Evolutionary conservation across 2,329 filamentous ascomycete species (phyloP).

Genomic region (Ophiostoma sp.): DNA sequence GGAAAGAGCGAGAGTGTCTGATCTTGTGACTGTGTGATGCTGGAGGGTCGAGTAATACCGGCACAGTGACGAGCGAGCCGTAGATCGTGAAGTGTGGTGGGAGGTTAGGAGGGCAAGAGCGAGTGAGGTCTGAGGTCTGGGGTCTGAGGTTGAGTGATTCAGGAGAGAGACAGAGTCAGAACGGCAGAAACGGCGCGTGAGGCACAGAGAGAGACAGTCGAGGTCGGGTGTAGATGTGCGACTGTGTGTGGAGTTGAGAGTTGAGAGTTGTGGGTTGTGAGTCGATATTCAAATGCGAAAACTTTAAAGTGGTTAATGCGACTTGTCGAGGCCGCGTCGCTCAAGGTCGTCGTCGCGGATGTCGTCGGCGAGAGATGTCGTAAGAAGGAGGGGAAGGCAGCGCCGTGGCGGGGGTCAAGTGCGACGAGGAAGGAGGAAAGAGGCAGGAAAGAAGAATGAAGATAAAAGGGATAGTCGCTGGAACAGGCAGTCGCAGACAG

Average conservation of each 20-base stretch:
- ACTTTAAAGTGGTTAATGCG: background rate
- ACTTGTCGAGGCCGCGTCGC: background rate
- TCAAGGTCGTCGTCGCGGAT: background rate
- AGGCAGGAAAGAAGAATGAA: background rate
- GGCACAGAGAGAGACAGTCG: background rate
- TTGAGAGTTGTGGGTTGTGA: background rate
- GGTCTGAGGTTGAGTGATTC: background rate
- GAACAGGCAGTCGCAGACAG: background rate
- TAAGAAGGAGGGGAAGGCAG: background rate
- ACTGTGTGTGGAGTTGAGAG: background rate
- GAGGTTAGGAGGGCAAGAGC: background rate
- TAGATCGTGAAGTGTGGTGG: background rate
- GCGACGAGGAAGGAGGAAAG: background rate
- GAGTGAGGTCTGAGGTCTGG: background rate
- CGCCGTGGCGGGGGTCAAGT: background rate
- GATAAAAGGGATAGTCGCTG: background rate
- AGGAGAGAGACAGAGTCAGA: slow-evolving; percentile 9
- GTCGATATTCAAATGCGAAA: background rate
- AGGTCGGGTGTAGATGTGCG: background rate
- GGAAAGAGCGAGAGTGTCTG: background rate
- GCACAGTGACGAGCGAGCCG: background rate
- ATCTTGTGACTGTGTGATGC: background rate
- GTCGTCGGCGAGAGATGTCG: background rate
- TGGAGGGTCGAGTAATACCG: background rate
- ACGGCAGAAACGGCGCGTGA: background rate